Base-by-base conservation (phyloP, 2,329 filamentous ascomycete genomes). In the Cercospora sp. region DNA sequence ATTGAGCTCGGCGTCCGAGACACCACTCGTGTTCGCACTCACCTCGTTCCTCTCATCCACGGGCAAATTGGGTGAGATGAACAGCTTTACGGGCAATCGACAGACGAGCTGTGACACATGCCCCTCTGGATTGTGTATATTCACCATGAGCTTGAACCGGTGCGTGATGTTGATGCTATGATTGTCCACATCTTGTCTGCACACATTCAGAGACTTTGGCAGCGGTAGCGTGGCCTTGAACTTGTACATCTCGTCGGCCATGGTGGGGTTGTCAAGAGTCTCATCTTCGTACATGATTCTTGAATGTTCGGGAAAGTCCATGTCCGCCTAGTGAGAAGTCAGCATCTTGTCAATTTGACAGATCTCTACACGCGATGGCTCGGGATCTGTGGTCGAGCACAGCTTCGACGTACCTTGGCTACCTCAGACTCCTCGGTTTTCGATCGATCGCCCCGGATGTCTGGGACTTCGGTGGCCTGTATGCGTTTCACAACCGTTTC, bases 91-190 rank as follows among this genome's bases (percentile, higher is more conserved):
- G 1, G 95, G 94, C 33, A 98, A 87, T 51, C 93, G 95, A 58
- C 94, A 94, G 63, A 94, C 90, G 63, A 97, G 87, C 86, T 98
- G 94, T 65, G 94, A 97, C 65, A 94, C 86, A 77, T 98, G 95
- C 0, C 94, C 94, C 77, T 99, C 95, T 0, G 95, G 94, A 75
- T 99, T 98, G 79, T 93, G 91, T 45, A 99, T 86, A 58, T 94
- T 92, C 68, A 98, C 90, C 60, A 92, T 93, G 76, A 98, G 86
- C 82, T 94, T 94, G 73, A 98, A 86, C 81, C 96, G 96, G 80
- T 99, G 95, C 65, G 92, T 87, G 63, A 98, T 87, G 79, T 95
- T 97, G 81, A 99, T 96, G 61, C 92, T 92, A 74, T 92, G 89
- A 23, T 90, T 89, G 75, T 96, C 93, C 57, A 95, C 89, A 75